These are phyloP conservation scores for Ogataea wickerhamii DNA, from an alignment of 805 yeast species.

Conservation along the genomic window DNA sequence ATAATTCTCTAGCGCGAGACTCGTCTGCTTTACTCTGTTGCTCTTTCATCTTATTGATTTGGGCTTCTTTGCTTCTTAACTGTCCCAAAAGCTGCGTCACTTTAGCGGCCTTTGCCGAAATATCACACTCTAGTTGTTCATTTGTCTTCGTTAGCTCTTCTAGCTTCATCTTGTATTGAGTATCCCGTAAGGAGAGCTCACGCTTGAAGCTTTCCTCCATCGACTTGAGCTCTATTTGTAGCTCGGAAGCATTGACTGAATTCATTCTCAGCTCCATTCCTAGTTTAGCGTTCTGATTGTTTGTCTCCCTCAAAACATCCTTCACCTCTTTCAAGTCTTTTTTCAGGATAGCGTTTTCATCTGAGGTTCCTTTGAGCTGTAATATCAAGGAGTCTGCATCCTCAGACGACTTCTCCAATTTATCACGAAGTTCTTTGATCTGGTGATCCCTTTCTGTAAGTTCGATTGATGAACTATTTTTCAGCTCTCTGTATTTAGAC, in stretches of 20 bases:
- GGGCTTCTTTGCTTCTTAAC: conserved; percentile 11
- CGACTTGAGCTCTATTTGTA: conserved; percentile 18
- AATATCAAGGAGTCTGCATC: conserved; percentile 32
- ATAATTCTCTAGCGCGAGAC: conserved; percentile 30
- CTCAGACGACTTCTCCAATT: conserved; percentile 28
- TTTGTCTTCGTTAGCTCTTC: conserved; percentile 2
- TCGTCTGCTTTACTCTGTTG: conserved; percentile 16
- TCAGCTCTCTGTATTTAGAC: conserved; percentile 6
- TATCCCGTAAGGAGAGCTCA: conserved; percentile 2
- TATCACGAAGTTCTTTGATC: conserved; percentile 22
- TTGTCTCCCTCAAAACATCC: not conserved
- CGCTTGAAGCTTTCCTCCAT: conserved; percentile 6
- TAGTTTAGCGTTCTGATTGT: conserved; percentile 4
- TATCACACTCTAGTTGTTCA: conserved; percentile 2
- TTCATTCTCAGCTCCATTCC: conserved; percentile 8
- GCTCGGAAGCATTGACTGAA: conserved; percentile 3
- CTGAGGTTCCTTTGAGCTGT: conserved; percentile 14
- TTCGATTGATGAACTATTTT: not conserved
- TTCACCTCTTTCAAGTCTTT: conserved; percentile 34
- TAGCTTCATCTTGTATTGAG: conserved; percentile 4
- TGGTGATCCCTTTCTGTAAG: conserved; percentile 2
- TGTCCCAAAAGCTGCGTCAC: conserved; percentile 22
- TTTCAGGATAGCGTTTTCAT: conserved; percentile 29
- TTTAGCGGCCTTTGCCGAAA: conserved; percentile 10
- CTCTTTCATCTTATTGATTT: conserved; percentile 9